Evolutionary conservation across 2,329 filamentous ascomycete genomes (phyloP), one percentile per base, ranked within the genome.

Genomic region (Camillea tinctor): DNA sequence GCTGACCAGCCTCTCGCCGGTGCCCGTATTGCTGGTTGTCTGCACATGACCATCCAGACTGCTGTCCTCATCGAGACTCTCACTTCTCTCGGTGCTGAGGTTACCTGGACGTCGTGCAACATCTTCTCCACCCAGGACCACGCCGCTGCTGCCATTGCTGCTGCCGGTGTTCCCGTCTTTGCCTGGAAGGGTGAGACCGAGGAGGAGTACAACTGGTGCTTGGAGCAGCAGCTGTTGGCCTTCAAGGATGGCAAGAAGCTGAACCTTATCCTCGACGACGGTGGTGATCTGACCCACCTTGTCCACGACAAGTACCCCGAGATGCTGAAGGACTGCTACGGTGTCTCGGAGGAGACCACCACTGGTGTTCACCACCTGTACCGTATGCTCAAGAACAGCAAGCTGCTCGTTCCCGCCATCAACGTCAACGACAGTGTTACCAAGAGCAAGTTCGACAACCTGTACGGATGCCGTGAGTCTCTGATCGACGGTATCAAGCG

Each of bases 361-460:
- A 99, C 94, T 57, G 94, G 94, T 87, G 94, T 99, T 75, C 95
- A 98, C 90, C 94, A 98, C 86, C 87, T 99, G 64, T 99, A 98
- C 91, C 88, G 88, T 77, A 97, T 97, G 93, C 83, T 98, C 79
- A 97, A 95, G 87, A 88, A 91, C 72, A 86, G 87, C 78, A 85
- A 88, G 80, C 92, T 98, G 68, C 89, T 97, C 66, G 91, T 97
- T 69, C 95, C 95, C 70, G 86, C 94, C 80, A 92, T 98, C 89
- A 99, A 99, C 81, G 94, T 99, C 86, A 98, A 99, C 85, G 94
- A 99, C 88, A 93, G 91, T 62, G 94, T 99, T 77, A 99, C 95
- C 81, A 99, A 98, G 90, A 97, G 93, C 83, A 99, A 99, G 88
- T 99, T 99, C 79, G 95, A 98, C 88, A 99, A 99, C 89, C 84